These are phyloP conservation scores for Coniella lustricola DNA, from an alignment of 2,329 filamentous ascomycete genomes.

Conservation along the genomic window DNA sequence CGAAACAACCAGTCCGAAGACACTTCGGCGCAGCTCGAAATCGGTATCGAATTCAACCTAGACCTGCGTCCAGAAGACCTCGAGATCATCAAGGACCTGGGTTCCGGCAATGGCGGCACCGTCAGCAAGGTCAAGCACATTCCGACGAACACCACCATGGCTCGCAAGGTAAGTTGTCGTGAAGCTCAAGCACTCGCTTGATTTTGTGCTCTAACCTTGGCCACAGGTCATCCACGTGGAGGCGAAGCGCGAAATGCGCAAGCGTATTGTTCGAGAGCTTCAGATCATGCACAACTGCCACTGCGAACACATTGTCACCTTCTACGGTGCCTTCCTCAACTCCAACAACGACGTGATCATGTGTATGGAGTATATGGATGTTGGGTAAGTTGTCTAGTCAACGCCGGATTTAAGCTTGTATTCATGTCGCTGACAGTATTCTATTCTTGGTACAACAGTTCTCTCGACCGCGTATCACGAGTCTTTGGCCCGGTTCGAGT, in stretches of 20 bases:
- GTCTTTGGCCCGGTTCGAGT: constrained; percentile 93
- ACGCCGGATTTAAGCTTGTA: neutral
- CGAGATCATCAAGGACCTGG: constrained; percentile 87
- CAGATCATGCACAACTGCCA: constrained; percentile 99
- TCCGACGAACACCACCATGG: constrained; percentile 93
- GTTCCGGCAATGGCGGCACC: constrained; percentile 92
- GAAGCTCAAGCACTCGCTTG: constrained; percentile 2
- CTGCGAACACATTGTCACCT: constrained; percentile 93
- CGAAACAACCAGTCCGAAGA: constrained; percentile 51
- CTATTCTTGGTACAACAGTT: constrained; percentile 35
- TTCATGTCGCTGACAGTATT: constrained; percentile 12
- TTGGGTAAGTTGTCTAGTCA: constrained; percentile 61
- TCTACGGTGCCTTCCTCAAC: constrained; percentile 95
- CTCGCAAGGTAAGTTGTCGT: constrained; percentile 67
- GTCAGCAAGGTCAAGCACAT: constrained; percentile 97
- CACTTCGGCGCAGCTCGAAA: constrained; percentile 70
- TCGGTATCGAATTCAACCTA: constrained; percentile 93
- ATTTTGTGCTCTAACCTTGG: neutral
- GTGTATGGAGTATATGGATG: constrained; percentile 99
- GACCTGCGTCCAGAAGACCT: constrained; percentile 89
- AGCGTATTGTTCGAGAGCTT: constrained; percentile 91
- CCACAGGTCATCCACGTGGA: constrained; percentile 91
- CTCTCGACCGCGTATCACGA: constrained; percentile 87
- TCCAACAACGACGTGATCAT: constrained; percentile 96
- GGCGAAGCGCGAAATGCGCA: constrained; percentile 93